Evolutionary conservation across 495 filamentous ascomycete species (phyloP), one percentile per base, ranked within the genome.

Genomic region (Daldinia caldariorum): DNA sequence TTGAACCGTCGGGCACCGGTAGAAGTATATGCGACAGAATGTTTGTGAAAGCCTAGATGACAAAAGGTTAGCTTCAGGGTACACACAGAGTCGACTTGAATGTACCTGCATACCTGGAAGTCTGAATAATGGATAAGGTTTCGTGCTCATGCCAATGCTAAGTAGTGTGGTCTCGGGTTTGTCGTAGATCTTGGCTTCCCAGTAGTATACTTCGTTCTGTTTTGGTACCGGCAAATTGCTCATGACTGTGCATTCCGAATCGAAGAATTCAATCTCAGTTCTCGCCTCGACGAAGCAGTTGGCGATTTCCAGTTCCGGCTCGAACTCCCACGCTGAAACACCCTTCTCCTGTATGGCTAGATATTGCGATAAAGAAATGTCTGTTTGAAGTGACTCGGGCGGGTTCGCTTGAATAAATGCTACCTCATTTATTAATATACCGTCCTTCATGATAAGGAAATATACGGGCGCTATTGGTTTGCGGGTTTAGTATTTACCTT

Each of bases 181-280:
- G 59, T 98, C 96, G 79, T 95, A 98, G 43, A 99, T 89, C 80
- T 99, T 99, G 13, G 95, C 92, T 76, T 99, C 95, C 95, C 95
- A 99, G 78, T 99, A 99, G 75, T 98, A 98, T 13, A 97, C 94
- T 76, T 99, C 95, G 73, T 99, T 98, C 76, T 99, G 95, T 78
- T 99, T 99, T 22, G 95, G 95, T 38, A 99, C 90, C 0, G 95
- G 95, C 41, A 99, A 81, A 71, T 99, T 99, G 78, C 91, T 97
- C 84, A 97, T 92, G 54, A 98, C 96, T 76, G 93, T 97, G 80
- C 95, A 98, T 77, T 95, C 96, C 10, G 92, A 93, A 78, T 99
- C 95, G 72, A 95, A 98, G 82, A 99, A 99, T 76, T 99, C 95
- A 60, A 99, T 95, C 78, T 99, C 95, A 2, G 95, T 99, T 70